Percentiles rank a stretch among this genome's conserved stretches.
Conservation (phyloP, 1,139 yeast species). For the Yamadazyma dushanensis region DNA sequence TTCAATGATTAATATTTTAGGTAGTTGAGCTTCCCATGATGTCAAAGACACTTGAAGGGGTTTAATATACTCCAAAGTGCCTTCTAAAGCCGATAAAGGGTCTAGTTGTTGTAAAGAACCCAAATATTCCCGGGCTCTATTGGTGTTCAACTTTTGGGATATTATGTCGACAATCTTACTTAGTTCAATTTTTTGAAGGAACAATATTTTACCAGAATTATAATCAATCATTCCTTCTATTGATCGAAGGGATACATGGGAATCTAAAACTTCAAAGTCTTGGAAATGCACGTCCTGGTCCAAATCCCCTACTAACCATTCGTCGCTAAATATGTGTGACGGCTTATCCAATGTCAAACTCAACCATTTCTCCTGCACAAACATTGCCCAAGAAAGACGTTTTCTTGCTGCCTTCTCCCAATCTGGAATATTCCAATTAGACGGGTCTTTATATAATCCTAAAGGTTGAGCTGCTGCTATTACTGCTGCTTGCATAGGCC, state of each 20-base stretch:
- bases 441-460: constrained; percentile 14
- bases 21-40: constrained; percentile 15
- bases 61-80: constrained; percentile 12
- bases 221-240: constrained; percentile 14
- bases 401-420: constrained; percentile 14
- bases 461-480: constrained; percentile 14
- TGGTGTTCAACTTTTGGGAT: constrained; percentile 8
- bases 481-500: constrained; percentile 17
- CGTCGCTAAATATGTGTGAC: constrained; percentile 13
- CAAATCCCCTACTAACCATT: constrained; percentile 13
- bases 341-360: constrained; percentile 14
- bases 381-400: constrained; percentile 16
- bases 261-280: constrained; percentile 7
- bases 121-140: constrained; percentile 9
- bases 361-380: constrained; percentile 18
- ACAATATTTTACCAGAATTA: constrained; percentile 11
- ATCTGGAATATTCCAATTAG: constrained; percentile 10
- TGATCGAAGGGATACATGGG: not conserved
- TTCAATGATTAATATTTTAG: constrained; percentile 13
- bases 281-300: constrained; percentile 10
- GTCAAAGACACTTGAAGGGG: constrained; percentile 14
- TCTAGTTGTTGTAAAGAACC: constrained; percentile 7
- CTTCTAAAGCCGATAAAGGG: constrained; percentile 11
- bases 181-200: constrained; percentile 14
- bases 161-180: constrained; percentile 11